Conservation (phyloP, 1,139 yeast species). For the Kurtzmaniella quercitrusa region DNA sequence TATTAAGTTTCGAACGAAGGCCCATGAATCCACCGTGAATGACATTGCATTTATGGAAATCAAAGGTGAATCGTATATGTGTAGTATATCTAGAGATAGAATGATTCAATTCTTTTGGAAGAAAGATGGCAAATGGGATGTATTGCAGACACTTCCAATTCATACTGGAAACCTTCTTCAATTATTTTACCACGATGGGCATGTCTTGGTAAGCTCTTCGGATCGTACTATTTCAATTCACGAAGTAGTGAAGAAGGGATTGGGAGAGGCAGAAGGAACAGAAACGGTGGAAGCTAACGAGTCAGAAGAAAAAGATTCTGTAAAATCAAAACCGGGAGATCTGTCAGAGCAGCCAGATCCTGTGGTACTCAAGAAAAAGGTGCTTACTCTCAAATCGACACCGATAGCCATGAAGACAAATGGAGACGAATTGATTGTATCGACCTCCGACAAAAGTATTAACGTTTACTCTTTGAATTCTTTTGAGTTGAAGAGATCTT, state of each 20-base stretch:
- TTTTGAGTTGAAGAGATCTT: conserved; percentile 32
- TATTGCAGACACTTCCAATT: conserved; percentile 51
- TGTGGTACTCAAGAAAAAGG: conserved; percentile 35
- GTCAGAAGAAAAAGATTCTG: too few species aligned
- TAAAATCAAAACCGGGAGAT: too few species aligned
- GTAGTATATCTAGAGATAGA: conserved; percentile 55
- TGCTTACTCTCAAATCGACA: conserved; percentile 46
- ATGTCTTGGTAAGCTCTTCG: conserved; percentile 50
- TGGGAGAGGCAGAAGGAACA: too few species aligned
- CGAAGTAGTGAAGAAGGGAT: conserved; percentile 16
- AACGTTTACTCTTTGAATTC: conserved; percentile 31
- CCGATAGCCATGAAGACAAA: conserved; percentile 35
- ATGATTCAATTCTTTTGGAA: conserved; percentile 52
- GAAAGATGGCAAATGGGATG: conserved; percentile 33
- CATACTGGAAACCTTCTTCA: conserved; percentile 54
- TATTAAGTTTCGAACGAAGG: conserved; percentile 26
- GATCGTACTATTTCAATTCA: conserved; percentile 59
- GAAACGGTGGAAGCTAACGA: too few species aligned
- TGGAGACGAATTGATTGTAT: conserved; percentile 39
- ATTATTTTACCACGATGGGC: conserved; percentile 24
- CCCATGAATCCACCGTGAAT: conserved; percentile 49
- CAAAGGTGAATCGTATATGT: conserved; percentile 22
- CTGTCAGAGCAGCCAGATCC: conserved; percentile 10
- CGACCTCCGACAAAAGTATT: conserved; percentile 51
- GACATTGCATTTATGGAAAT: conserved; percentile 33